Conservation (phyloP, 129 eudicot species). For the Escallonia herrerae region DNA sequence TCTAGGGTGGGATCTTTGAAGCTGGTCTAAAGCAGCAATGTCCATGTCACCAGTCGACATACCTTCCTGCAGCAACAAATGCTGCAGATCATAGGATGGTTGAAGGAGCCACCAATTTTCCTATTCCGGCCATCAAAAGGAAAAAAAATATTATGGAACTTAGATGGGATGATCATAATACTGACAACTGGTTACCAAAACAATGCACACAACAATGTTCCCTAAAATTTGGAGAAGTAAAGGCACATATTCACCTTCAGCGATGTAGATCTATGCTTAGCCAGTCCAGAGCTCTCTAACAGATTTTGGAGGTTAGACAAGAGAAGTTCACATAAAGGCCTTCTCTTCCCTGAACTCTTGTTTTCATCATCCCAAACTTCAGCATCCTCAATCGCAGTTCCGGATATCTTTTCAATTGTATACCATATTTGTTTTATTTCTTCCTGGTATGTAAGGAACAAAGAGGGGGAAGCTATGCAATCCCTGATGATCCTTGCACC, state of each 20-base stretch:
- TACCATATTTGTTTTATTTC: slow-evolving; percentile 39
- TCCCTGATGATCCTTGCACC: slow-evolving; percentile 18
- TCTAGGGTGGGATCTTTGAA: slow-evolving; percentile 17
- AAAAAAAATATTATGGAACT: slow-evolving; percentile 6
- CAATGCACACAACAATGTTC: too few species aligned
- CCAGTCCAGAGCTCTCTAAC: slow-evolving; percentile 54
- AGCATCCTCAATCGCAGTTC: slow-evolving; percentile 29
- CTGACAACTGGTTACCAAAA: too few species aligned
- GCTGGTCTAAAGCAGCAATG: slow-evolving; percentile 14
- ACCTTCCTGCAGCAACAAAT: slow-evolving; percentile 55
- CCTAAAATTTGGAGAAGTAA: background rate
- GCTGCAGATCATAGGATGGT: slow-evolving; percentile 68
- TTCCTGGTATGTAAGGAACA: slow-evolving; percentile 33
- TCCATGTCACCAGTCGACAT: slow-evolving; percentile 25
- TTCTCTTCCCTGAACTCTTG: slow-evolving; percentile 47
- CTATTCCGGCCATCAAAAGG: slow-evolving; percentile 19
- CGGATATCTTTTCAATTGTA: slow-evolving; percentile 43
- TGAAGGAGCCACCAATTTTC: slow-evolving; percentile 61
- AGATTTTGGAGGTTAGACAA: slow-evolving; percentile 19
- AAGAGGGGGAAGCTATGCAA: slow-evolving; percentile 26
- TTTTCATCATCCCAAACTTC: slow-evolving; percentile 67
- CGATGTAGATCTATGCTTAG: slow-evolving; percentile 49
- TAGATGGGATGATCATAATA: too few species aligned
- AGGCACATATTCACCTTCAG: slow-evolving; percentile 38
- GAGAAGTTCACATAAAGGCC: slow-evolving; percentile 63